Base-by-base conservation (phyloP, 257 asterid genomes). In the Fraxinus americana region DNA sequence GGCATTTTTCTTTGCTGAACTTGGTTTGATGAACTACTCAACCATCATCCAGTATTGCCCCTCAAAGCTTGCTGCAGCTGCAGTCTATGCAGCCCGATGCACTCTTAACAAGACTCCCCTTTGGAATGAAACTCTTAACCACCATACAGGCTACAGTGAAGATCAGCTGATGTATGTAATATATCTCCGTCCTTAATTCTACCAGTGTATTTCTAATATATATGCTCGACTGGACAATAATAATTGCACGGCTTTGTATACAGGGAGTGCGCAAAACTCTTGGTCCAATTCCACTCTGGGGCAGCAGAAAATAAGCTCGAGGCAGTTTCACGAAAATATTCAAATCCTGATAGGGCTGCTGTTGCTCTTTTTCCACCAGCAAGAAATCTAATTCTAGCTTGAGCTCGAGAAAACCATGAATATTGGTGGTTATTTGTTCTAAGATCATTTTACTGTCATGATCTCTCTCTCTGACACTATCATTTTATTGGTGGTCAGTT, bases 61-160 rank as follows among this genome's bases (percentile, higher is more conserved):
- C 8, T 94, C 98, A 17, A 75, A 74, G 85, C 72, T 94, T 7
- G 90, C 97, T 23, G 97, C 98, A 35, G 76, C 97, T 57, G 89
- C 97, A 0, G 97, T 92, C n/a, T 94, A 94, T 71, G 92, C 90
- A 17, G 97, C 97, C 3, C 91, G 97, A 16, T 83, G 88, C 88
- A 90, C 94, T 2, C 91, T 94, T 34, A 72, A 79, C 32, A 85
- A 77, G 91, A 76, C 57, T 16, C 92, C 96, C 4, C n/a, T 45
- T 0, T 94, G 97, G 98, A 89, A 90, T 0, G 89, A 82, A 65
- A 94, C 97, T 17, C 83, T 94, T 79, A 88, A 85, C 84, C 94
- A 90, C 85, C 88, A 92, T 29, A 94, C 91, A 0, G 91, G 98
- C 71, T 91, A 88, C 76, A 25, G 77, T 0, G 92, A 90, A 61